Evolutionary conservation across 2,329 filamentous ascomycete species (phyloP).

Genomic region (Pyrenochaeta sp.): DNA sequence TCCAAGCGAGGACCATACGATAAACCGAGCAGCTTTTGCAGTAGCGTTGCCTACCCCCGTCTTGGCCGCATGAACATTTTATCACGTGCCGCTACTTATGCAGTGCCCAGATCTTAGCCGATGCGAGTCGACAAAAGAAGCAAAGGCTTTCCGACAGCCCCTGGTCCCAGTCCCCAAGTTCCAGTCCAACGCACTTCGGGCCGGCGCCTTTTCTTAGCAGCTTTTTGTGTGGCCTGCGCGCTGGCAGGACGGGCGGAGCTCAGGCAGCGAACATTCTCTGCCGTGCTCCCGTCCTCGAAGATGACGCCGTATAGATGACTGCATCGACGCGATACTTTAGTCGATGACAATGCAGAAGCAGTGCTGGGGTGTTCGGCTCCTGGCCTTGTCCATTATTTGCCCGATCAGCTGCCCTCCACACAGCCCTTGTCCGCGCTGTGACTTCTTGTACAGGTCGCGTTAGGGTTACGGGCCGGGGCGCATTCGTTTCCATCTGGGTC

Average conservation of each 20-base stretch:
- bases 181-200: constrained; percentile 23
- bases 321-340: constrained; percentile 16
- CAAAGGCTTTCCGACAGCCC: constrained; percentile 16
- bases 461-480: constrained; percentile 44
- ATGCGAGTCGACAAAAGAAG: constrained; percentile 11
- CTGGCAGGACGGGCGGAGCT: neutral
- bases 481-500: constrained; percentile 24
- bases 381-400: constrained; percentile 13
- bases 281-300: constrained; percentile 1
- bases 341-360: constrained; percentile 30
- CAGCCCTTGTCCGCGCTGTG: constrained; percentile 36
- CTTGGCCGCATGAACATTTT: constrained; percentile 26
- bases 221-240: constrained; percentile 14
- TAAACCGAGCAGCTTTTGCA: constrained; percentile 22
- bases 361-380: constrained; percentile 14
- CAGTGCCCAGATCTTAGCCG: constrained; percentile 15
- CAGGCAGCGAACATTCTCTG: constrained; percentile 8
- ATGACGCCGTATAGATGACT: constrained; percentile 19
- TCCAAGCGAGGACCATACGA: constrained; percentile 23
- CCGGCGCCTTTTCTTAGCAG: constrained; percentile 28
- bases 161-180: constrained; percentile 28
- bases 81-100: constrained; percentile 4
- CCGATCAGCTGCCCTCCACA: constrained; percentile 34
- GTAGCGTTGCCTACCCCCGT: constrained; percentile 23
- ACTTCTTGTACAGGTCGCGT: constrained; percentile 38